Conservation (phyloP, 192 early-diverging fungal genomes). For the Dimargaris xerosporica region DNA sequence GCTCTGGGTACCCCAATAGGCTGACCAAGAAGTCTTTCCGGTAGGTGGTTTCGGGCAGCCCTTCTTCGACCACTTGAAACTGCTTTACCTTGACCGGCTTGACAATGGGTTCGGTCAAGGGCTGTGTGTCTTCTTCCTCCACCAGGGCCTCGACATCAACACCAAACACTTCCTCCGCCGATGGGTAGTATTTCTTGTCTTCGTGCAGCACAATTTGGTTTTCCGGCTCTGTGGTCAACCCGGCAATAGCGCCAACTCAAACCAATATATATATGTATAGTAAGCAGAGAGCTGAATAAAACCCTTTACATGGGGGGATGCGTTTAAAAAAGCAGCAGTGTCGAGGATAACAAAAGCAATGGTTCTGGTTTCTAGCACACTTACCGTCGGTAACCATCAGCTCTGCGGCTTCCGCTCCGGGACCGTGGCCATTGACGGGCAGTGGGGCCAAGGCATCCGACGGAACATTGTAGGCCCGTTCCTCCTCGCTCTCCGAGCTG, state of each 20-base stretch:
- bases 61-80: slow-evolving; percentile 71
- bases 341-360: no score
- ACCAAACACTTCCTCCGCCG: slow-evolving; percentile 94
- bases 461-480: not conserved
- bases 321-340: no score
- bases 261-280: no score
- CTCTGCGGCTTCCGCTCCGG: not conserved
- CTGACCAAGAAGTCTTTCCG: slow-evolving; percentile 85
- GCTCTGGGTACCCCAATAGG: slow-evolving; percentile 59
- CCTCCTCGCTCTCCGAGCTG: slow-evolving; percentile 13
- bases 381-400: not conserved
- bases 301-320: no score
- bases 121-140: slow-evolving; percentile 96
- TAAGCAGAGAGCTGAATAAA: no score
- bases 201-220: slow-evolving; percentile 87
- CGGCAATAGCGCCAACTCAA: no score
- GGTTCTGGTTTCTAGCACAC: no score
- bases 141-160: slow-evolving; percentile 87
- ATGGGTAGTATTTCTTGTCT: slow-evolving; percentile 97
- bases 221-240: slow-evolving; percentile 12
- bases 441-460: slow-evolving; percentile 4
- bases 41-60: slow-evolving; percentile 69
- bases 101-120: slow-evolving; percentile 85
- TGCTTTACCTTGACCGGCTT: slow-evolving; percentile 76
- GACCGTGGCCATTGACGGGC: not conserved